These are phyloP conservation scores for Cryphonectria parasitica DNA, from an alignment of 2,329 filamentous ascomycete genomes.

Conservation along the genomic window DNA sequence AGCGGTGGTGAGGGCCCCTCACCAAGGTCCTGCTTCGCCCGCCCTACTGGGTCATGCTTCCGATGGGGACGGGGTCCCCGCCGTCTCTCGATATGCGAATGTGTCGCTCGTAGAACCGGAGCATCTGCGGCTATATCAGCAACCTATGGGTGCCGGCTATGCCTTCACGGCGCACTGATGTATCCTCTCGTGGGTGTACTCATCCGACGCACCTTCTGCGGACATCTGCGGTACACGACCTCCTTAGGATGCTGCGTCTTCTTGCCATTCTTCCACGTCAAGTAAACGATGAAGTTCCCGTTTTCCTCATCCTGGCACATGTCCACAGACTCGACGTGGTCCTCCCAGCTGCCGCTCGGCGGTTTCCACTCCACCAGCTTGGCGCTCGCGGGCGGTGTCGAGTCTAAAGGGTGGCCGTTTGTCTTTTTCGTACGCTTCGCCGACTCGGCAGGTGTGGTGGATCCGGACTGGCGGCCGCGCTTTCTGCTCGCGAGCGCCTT, in stretches of 20 bases:
- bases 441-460: slow-evolving; percentile 41
- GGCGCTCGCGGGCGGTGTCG: slow-evolving; percentile 51
- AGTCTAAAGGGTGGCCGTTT: slow-evolving; percentile 53
- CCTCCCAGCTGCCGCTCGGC: slow-evolving; percentile 77
- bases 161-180: background rate
- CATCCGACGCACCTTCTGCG: slow-evolving; percentile 65
- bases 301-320: slow-evolving; percentile 69
- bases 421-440: slow-evolving; percentile 53
- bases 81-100: slow-evolving; percentile 44
- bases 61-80: slow-evolving; percentile 23
- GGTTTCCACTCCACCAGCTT: slow-evolving; percentile 61
- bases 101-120: slow-evolving; percentile 63
- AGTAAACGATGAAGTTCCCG: slow-evolving; percentile 66
- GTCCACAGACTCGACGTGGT: slow-evolving; percentile 71
- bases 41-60: slow-evolving; percentile 20
- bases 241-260: slow-evolving; percentile 75
- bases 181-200: background rate
- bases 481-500: slow-evolving; percentile 60
- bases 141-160: background rate
- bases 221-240: slow-evolving; percentile 74
- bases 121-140: slow-evolving; percentile 49
- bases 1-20: background rate
- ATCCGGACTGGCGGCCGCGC: slow-evolving; percentile 53
- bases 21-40: background rate
- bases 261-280: slow-evolving; percentile 73